Conservation (phyloP, 2,329 filamentous ascomycete genomes). For the Mollisia scopiformis region DNA sequence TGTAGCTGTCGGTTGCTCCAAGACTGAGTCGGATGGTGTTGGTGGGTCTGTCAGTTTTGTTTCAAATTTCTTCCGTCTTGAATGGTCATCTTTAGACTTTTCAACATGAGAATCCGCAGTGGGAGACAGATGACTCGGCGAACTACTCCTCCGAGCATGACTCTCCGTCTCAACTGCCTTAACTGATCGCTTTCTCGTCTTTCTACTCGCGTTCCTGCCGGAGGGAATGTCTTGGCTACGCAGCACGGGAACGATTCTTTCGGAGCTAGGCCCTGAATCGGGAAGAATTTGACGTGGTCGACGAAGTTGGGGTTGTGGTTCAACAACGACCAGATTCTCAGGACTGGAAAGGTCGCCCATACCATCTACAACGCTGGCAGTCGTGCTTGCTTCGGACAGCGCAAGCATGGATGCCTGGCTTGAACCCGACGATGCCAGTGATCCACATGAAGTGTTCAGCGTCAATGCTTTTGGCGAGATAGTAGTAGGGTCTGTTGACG, state of each 20-base stretch:
- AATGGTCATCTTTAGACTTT: not conserved
- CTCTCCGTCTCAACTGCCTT: constrained; percentile 8
- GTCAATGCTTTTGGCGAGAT: constrained; percentile 32
- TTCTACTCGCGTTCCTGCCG: constrained; percentile 9
- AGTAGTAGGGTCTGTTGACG: constrained; percentile 19
- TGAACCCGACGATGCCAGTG: constrained; percentile 24
- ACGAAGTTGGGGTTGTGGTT: constrained; percentile 13
- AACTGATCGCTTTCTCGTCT: constrained; percentile 9
- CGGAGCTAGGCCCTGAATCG: constrained; percentile 10
- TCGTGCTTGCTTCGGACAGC: constrained; percentile 18
- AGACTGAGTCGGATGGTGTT: not conserved
- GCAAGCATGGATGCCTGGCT: constrained; percentile 18
- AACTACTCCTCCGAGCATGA: constrained; percentile 6
- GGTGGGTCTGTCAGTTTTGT: constrained; percentile 21
- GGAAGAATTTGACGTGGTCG: constrained; percentile 27
- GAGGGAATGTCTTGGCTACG: constrained; percentile 19
- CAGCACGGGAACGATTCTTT: constrained; percentile 12
- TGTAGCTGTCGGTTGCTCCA: constrained; percentile 1
- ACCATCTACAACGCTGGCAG: constrained; percentile 16
- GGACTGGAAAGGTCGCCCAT: constrained; percentile 9
- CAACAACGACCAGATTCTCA: constrained; percentile 7
- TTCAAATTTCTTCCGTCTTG: constrained; percentile 18
- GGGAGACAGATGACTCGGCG: not conserved
- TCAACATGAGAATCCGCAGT: not conserved
- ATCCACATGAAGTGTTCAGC: constrained; percentile 18